Conservation (phyloP, 2,329 filamentous ascomycete genomes). For the Colletotrichum cereale region DNA sequence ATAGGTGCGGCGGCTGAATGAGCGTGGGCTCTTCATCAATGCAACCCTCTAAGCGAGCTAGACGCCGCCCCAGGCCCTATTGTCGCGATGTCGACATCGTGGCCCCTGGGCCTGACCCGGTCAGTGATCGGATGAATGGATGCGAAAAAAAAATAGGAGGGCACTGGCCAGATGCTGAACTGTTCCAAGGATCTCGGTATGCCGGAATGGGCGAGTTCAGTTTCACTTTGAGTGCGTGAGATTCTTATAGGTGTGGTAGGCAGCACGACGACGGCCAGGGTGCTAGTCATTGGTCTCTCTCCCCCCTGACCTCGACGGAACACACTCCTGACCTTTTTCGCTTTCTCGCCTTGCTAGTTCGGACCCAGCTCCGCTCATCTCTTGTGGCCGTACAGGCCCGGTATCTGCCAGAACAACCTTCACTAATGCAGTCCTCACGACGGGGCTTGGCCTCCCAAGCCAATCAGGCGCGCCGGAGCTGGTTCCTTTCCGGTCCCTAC, state of each 20-base stretch:
- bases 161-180: slow-evolving; percentile 11
- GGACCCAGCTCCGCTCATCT: slow-evolving; percentile 7
- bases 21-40: background rate
- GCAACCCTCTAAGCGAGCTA: slow-evolving; percentile 34
- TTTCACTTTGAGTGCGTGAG: slow-evolving; percentile 14
- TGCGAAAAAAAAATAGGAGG: background rate
- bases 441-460: background rate
- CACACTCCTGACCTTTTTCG: background rate
- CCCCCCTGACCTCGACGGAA: background rate
- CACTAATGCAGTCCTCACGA: background rate
- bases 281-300: background rate
- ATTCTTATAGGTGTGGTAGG: background rate
- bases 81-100: slow-evolving; percentile 18
- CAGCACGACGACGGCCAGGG: background rate
- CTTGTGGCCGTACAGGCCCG: background rate
- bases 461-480: slow-evolving; percentile 2
- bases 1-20: slow-evolving; percentile 24
- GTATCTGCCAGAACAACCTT: background rate
- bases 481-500: background rate
- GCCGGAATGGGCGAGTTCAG: slow-evolving; percentile 29
- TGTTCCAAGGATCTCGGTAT: slow-evolving; percentile 13
- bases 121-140: background rate
- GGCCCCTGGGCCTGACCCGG: background rate
- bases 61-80: slow-evolving; percentile 12
- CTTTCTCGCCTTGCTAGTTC: background rate